Evolutionary conservation across 345 rosid species (phyloP).

Genomic region (Capsella bursapastoris): DNA sequence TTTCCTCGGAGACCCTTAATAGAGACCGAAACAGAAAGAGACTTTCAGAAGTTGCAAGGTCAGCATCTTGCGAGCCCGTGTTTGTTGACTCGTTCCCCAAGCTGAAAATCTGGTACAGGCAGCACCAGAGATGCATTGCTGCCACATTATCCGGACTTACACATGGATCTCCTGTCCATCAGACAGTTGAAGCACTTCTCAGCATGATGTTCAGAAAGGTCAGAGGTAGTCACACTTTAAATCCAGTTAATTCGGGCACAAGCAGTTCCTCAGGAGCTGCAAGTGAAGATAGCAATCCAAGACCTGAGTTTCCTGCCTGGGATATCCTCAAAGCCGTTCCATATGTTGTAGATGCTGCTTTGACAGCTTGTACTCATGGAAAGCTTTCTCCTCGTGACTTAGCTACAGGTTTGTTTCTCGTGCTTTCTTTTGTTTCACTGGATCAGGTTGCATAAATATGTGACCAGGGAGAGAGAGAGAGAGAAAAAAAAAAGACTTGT

Average conservation of each 20-base stretch:
- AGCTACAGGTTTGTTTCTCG: constrained; percentile 78
- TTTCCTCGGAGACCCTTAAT: constrained; percentile 61
- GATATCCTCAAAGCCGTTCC: constrained; percentile 95
- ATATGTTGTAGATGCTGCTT: constrained; percentile 90
- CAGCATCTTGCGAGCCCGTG: constrained; percentile 64
- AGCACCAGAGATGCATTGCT: constrained; percentile 90
- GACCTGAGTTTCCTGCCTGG: constrained; percentile 92
- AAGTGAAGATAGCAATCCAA: constrained; percentile 62
- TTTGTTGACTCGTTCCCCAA: constrained; percentile 93
- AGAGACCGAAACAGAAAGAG: constrained; percentile 63
- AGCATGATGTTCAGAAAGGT: constrained; percentile 80
- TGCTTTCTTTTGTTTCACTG: constrained; percentile 25
- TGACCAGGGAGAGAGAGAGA: constrained; percentile 6
- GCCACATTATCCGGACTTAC: constrained; percentile 83
- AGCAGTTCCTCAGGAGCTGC: constrained; percentile 79
- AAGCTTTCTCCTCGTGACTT: constrained; percentile 93
- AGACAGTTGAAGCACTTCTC: constrained; percentile 80
- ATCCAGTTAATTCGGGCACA: constrained; percentile 75
- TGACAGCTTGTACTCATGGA: constrained; percentile 95
- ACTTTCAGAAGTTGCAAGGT: constrained; percentile 65
- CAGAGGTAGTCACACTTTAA: constrained; percentile 63
- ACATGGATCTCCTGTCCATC: constrained; percentile 86
- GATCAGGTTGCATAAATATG: neutral
- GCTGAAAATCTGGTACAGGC: constrained; percentile 84
- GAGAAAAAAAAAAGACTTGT: neutral